Evolutionary conservation across 2,329 filamentous ascomycete genomes (phyloP).

Genomic region (Aaosphaeria arxii): DNA sequence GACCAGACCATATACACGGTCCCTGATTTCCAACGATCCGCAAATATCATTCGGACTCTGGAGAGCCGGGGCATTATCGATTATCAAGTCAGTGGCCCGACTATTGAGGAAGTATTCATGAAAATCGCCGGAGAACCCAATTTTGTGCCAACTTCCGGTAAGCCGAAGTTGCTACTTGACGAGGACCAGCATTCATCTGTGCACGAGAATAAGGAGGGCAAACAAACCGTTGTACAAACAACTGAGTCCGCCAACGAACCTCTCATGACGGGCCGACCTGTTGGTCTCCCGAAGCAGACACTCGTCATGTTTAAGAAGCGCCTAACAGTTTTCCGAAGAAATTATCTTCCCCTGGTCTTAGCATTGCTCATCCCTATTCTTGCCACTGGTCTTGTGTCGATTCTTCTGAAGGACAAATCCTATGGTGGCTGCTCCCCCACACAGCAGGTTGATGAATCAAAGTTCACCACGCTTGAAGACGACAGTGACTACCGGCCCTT

Average conservation of each 20-base stretch:
- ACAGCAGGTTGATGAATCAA: slow-evolving; percentile 15
- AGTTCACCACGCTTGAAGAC: slow-evolving; percentile 6
- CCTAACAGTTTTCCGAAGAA: slow-evolving; percentile 68
- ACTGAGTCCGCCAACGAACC: slow-evolving; percentile 4
- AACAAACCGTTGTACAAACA: not conserved
- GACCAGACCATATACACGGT: slow-evolving; percentile 74
- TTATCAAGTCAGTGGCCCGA: slow-evolving; percentile 80
- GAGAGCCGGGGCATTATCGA: slow-evolving; percentile 64
- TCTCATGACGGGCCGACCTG: slow-evolving; percentile 63
- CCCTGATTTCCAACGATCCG: slow-evolving; percentile 64
- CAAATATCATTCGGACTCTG: slow-evolving; percentile 64
- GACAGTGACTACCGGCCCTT: slow-evolving; percentile 9
- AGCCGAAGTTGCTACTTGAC: not conserved
- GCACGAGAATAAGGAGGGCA: slow-evolving; percentile 7
- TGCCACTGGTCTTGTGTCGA: slow-evolving; percentile 69
- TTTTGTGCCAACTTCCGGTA: not conserved
- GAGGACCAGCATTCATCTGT: slow-evolving; percentile 3
- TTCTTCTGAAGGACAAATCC: slow-evolving; percentile 62
- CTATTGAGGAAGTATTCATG: slow-evolving; percentile 86
- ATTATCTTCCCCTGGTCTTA: slow-evolving; percentile 68
- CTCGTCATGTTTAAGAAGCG: slow-evolving; percentile 74
- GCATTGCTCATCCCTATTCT: slow-evolving; percentile 74
- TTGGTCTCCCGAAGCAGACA: slow-evolving; percentile 66
- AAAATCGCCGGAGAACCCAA: slow-evolving; percentile 68
- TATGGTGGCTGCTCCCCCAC: slow-evolving; percentile 44